phyloP scores from a whole-genome alignment of 805 yeast species.

The Cyberlindnera euphorbiae region DNA sequence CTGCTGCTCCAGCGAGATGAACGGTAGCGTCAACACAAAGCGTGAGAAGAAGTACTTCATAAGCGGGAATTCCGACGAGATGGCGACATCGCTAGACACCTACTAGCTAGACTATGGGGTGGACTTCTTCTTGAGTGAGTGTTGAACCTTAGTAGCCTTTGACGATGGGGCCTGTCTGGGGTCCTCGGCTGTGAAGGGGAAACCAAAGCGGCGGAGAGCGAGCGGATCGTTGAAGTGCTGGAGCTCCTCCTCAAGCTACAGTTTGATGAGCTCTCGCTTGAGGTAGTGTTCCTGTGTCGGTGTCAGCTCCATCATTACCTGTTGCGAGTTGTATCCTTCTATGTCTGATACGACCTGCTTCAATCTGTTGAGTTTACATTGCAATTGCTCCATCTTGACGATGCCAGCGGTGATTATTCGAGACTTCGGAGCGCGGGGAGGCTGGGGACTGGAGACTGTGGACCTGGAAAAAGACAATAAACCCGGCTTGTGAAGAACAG shows the following conservation, averaged over 20 bases:
- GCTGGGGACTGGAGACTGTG: too few species aligned
- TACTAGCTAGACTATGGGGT: too few species aligned
- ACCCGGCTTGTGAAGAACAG: too few species aligned
- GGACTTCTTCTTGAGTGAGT: not conserved
- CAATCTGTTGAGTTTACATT: not conserved
- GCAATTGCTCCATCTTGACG: not conserved
- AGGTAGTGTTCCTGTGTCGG: constrained; percentile 82
- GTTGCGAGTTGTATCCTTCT: not conserved
- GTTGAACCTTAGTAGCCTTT: too few species aligned
- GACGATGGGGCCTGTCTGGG: too few species aligned
- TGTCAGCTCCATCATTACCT: constrained; percentile 28
- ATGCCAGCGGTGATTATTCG: too few species aligned
- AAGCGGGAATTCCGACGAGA: constrained; percentile 49
- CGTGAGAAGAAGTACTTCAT: constrained; percentile 59
- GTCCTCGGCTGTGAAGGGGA: constrained; percentile 57
- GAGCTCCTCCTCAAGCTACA: constrained; percentile 60
- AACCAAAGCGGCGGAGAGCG: constrained; percentile 67
- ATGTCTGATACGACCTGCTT: not conserved
- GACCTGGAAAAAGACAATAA: too few species aligned
- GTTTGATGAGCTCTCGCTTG: constrained; percentile 71
- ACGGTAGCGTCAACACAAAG: constrained; percentile 70
- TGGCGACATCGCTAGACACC: too few species aligned
- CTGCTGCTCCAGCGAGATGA: constrained; percentile 41
- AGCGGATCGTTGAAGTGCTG: constrained; percentile 51
- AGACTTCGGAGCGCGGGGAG: too few species aligned